Evolutionary conservation across 2,329 filamentous ascomycete species (phyloP).

Genomic region (Trichoderma semiorbis): DNA sequence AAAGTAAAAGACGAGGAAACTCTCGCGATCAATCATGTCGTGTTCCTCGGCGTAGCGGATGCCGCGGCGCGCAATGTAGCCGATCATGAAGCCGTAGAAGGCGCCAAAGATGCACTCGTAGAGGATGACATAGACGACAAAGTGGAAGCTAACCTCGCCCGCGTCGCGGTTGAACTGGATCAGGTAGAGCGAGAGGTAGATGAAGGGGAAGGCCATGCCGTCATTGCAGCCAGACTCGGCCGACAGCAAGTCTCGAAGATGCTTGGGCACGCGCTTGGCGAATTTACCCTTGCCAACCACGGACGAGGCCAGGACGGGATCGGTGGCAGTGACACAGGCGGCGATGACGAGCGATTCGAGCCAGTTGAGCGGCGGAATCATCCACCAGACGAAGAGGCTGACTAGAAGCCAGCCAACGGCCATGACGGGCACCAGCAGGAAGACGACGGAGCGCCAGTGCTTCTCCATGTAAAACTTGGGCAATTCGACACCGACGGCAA

Average conservation of each 20-base stretch:
- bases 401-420: conserved; percentile 92
- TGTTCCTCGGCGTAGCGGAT: conserved; percentile 84
- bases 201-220: conserved; percentile 98
- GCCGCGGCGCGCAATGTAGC: conserved; percentile 84
- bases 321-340: conserved; percentile 94
- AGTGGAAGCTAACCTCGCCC: conserved; percentile 71
- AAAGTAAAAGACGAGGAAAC: conserved; percentile 98
- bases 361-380: conserved; percentile 77
- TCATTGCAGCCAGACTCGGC: conserved; percentile 99
- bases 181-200: conserved; percentile 88
- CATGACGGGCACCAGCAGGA: conserved; percentile 93
- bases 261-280: conserved; percentile 93
- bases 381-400: conserved; percentile 91
- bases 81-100: conserved; percentile 80
- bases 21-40: conserved; percentile 90
- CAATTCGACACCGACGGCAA: conserved; percentile 86
- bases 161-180: conserved; percentile 74
- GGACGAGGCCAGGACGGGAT: conserved; percentile 93
- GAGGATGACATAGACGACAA: conserved; percentile 83
- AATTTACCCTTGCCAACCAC: conserved; percentile 99
- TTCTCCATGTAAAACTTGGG: conserved; percentile 95
- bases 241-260: conserved; percentile 90
- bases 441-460: conserved; percentile 89
- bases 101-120: conserved; percentile 96
- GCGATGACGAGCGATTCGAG: conserved; percentile 83